Percentiles rank a stretch among this genome's conserved stretches.
Evolutionary conservation across 2,329 filamentous ascomycete genomes (phyloP).

Genomic region (Bipolaris victoriae): DNA sequence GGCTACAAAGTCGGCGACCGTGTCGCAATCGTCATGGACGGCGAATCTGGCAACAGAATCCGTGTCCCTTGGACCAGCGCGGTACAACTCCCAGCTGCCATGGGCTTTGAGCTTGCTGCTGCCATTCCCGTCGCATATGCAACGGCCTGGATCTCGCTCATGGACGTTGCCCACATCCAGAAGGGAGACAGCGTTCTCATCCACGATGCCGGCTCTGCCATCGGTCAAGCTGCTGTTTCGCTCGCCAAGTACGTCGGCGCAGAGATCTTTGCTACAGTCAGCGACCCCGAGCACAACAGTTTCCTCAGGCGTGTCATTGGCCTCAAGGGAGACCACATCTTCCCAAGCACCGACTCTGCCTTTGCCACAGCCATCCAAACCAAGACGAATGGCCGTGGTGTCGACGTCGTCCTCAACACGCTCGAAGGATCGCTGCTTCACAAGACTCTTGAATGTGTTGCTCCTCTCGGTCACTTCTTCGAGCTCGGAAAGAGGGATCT

Average conservation of each 20-base stretch:
- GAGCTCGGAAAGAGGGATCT: slow-evolving; percentile 31
- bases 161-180: background rate
- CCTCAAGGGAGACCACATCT: slow-evolving; percentile 39
- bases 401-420: slow-evolving; percentile 46
- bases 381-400: slow-evolving; percentile 38
- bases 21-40: background rate
- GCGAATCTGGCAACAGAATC: background rate
- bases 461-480: slow-evolving; percentile 30
- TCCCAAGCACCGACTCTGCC: slow-evolving; percentile 30
- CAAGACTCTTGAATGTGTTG: slow-evolving; percentile 55
- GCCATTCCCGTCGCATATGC: background rate
- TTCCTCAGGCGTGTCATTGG: slow-evolving; percentile 24
- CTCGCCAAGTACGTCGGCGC: background rate
- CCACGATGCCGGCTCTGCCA: background rate
- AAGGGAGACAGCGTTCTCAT: background rate
- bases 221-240: background rate
- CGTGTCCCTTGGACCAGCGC: background rate
- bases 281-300: slow-evolving; percentile 23
- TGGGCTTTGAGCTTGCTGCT: background rate
- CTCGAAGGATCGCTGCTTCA: slow-evolving; percentile 34
- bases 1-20: background rate
- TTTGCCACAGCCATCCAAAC: slow-evolving; percentile 33
- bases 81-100: background rate
- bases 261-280: slow-evolving; percentile 33
- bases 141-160: background rate